Evolutionary conservation across 345 rosid species (phyloP).

Genomic region (Chamaenerion angustifolium): DNA sequence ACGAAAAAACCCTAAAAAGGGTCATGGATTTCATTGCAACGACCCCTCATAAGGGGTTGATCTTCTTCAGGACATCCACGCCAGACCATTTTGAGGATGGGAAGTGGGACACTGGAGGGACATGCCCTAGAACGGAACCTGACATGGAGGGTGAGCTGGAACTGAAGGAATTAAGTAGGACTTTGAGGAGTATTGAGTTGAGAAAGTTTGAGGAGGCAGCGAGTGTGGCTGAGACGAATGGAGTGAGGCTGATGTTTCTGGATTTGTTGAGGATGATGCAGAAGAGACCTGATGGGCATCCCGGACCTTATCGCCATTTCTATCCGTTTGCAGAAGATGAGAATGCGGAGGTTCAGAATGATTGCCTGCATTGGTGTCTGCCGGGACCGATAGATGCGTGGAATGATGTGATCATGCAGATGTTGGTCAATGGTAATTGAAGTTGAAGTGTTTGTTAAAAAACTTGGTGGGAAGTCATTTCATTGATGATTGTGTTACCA

Average conservation of each 20-base stretch:
- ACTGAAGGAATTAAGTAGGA: conserved; percentile 42
- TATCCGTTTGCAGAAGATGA: conserved; percentile 53
- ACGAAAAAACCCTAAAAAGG: conserved; percentile 37
- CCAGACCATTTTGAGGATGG: conserved; percentile 93
- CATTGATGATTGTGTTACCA: no score
- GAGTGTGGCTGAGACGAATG: conserved; percentile 23
- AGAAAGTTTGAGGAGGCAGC: conserved; percentile 42
- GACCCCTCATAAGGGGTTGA: conserved; percentile 34
- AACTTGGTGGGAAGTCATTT: no score
- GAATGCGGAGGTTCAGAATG: conserved; percentile 65
- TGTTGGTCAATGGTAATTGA: conserved; percentile 23
- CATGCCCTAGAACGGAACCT: conserved; percentile 42
- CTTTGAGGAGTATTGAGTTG: conserved; percentile 50
- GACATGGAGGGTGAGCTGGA: conserved; percentile 51
- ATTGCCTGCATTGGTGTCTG: conserved; percentile 95
- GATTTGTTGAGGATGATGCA: conserved; percentile 58
- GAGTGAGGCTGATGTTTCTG: conserved; percentile 47
- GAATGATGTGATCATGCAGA: conserved; percentile 85
- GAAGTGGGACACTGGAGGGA: conserved; percentile 86
- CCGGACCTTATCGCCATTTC: conserved; percentile 66
- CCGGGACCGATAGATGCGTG: conserved; percentile 84
- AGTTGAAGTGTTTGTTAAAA: neutral
- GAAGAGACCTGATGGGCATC: conserved; percentile 83
- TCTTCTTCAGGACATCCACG: conserved; percentile 70
- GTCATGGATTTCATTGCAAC: conserved; percentile 52